Evolutionary conservation across 176 grass and related monocot species (phyloP).

Genomic region (Zizania latifolia): DNA sequence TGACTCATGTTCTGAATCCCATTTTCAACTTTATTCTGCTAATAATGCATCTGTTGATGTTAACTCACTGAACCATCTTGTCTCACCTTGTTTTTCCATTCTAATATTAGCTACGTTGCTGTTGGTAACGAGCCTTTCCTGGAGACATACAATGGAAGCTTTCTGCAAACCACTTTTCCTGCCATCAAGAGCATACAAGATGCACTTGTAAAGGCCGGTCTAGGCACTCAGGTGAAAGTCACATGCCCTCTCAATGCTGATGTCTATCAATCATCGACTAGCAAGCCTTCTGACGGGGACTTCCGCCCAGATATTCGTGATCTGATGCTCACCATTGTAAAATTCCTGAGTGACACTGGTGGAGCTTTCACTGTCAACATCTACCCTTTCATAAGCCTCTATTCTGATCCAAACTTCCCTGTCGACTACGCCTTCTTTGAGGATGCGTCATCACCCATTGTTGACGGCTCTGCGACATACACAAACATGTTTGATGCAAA

Average conservation of each 20-base stretch:
- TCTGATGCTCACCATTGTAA: constrained; percentile 77
- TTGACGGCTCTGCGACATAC: constrained; percentile 74
- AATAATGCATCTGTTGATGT: background rate
- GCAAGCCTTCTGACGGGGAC: constrained; percentile 82
- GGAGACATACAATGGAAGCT: constrained; percentile 96
- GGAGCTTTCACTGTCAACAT: constrained; percentile 95
- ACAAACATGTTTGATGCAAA: constrained; percentile 97
- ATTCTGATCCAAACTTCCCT: constrained; percentile 72
- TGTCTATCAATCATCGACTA: constrained; percentile 55
- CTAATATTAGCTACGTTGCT: constrained; percentile 69
- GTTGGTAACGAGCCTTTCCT: constrained; percentile 98
- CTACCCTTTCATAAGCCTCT: constrained; percentile 98
- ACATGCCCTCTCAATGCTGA: constrained; percentile 84
- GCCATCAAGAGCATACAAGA: constrained; percentile 75
- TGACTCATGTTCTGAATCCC: background rate
- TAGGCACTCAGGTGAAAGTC: constrained; percentile 70
- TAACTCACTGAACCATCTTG: background rate
- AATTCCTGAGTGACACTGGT: constrained; percentile 74
- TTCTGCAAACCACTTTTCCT: constrained; percentile 90
- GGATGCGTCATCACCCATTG: constrained; percentile 42
- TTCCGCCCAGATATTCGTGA: constrained; percentile 88
- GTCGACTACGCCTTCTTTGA: constrained; percentile 96
- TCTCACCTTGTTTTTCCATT: constrained; percentile 16
- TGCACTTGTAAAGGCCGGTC: constrained; percentile 77
- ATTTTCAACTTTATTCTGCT: background rate